Conservation (phyloP, 192 early-diverging fungal species). For the Coemansia sp. region DNA sequence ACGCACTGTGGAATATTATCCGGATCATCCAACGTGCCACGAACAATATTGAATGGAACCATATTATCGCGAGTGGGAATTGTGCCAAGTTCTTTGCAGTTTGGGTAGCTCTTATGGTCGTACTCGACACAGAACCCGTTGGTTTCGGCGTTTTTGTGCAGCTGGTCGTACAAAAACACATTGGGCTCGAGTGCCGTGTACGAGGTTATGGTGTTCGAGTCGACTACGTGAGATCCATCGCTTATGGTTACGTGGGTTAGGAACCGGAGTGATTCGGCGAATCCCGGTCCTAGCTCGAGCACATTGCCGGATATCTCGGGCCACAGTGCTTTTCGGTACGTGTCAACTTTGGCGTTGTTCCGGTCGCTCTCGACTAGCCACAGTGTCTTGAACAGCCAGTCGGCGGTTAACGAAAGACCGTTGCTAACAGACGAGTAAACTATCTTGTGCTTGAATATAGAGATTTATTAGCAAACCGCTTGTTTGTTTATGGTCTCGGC, state of each 20-base stretch:
- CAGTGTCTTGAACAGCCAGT: slow-evolving; percentile 33
- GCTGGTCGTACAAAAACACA: slow-evolving; percentile 28
- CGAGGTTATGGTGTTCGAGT: slow-evolving; percentile 20
- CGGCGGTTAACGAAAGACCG: slow-evolving; percentile 3
- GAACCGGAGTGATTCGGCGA: slow-evolving; percentile 34
- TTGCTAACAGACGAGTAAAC: slow-evolving; percentile 3
- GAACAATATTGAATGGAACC: slow-evolving; percentile 40
- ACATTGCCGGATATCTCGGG: slow-evolving; percentile 44
- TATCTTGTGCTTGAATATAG: not conserved
- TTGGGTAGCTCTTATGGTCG: slow-evolving; percentile 20
- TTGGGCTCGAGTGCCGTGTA: slow-evolving; percentile 52
- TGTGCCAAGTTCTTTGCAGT: not conserved
- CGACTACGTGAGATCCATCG: slow-evolving; percentile 28
- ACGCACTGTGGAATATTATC: slow-evolving; percentile 33
- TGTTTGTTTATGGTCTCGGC: too few relatives aligned
- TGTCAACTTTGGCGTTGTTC: slow-evolving; percentile 37
- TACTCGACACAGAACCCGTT: slow-evolving; percentile 43
- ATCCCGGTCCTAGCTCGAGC: slow-evolving; percentile 46
- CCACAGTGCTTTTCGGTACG: slow-evolving; percentile 41
- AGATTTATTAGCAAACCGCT: not conserved
- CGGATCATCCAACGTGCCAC: slow-evolving; percentile 31
- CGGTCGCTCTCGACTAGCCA: slow-evolving; percentile 39
- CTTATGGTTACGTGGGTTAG: slow-evolving; percentile 25
- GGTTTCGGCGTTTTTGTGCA: slow-evolving; percentile 32
- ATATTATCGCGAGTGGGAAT: not conserved